Base-by-base conservation (phyloP, 441 rosid genomes). In the Aquilaria agallochum region DNA sequence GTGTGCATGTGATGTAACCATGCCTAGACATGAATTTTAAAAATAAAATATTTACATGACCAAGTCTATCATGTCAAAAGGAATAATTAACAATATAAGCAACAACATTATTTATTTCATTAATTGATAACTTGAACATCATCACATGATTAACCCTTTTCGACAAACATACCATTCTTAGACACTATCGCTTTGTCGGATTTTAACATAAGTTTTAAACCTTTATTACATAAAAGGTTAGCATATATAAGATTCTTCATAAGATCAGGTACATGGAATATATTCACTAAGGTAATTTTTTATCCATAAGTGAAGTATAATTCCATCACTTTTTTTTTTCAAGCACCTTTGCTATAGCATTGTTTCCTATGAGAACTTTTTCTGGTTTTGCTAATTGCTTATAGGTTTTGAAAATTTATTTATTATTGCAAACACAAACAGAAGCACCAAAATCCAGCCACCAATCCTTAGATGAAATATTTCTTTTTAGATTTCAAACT, bases 31-130 rank as follows among this genome's bases (percentile, higher is more conserved):
- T 44, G 4, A 2, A 42, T 2, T 20, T 42, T 58, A 58, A 58
- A 4, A 7, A 42, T 9, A 5, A 3, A 42, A 40, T 42, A 58
- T 45, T 58, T 14, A 56, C 12, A 45, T 58, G 48, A 0, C 30
- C 59, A 34, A 56, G 34, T 56, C 49, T 36, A 42, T n/a, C 61
- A 58, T 58, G 61, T 10, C 27, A 56, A 9, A 58, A 58, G 11
- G 52, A 6, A 58, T 9, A n/a, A 2, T 46, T n/a, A 58, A 44
- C 34, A 40, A 40, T 42, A n/a, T 5, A 7, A 20, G 33, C 6
- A 8, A 40, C 20, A 42, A 57, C 47, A 57, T 11, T 9, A 45
- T 46, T 57, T 13, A 42, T 57, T 40, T 57, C 9, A 59, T 27
- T 52, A 52, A 27, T 52, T 15, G 9, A 15, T 5, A 52, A 27